A percentile compares a stretch with the other conserved stretches of the same genome.
Conservation (phyloP, 2,329 filamentous ascomycete species). For the Phialocephala subalpina region DNA sequence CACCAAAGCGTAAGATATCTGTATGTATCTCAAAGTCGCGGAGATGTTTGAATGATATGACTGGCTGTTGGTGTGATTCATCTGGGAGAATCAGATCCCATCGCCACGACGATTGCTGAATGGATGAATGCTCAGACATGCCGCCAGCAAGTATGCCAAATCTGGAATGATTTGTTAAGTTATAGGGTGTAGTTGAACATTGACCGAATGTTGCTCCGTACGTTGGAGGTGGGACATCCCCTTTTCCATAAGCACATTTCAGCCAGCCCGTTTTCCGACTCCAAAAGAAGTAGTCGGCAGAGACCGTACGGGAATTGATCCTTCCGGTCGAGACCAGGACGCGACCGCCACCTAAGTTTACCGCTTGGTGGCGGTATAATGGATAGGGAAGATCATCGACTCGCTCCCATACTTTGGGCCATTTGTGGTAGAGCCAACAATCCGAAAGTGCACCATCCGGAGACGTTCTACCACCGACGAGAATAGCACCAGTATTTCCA, state of each 20-base stretch:
- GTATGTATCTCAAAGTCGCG: not conserved
- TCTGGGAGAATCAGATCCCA: slow-evolving; percentile 57
- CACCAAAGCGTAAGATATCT: slow-evolving; percentile 51
- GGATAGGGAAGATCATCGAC: slow-evolving; percentile 72
- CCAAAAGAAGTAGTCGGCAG: slow-evolving; percentile 40
- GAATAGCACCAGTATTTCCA: slow-evolving; percentile 62
- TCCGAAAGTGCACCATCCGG: slow-evolving; percentile 74
- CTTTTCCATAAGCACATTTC: slow-evolving; percentile 30
- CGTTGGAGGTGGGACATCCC: slow-evolving; percentile 23
- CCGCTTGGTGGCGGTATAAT: slow-evolving; percentile 78
- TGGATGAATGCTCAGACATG: slow-evolving; percentile 67
- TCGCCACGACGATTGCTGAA: slow-evolving; percentile 68
- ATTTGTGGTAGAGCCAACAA: slow-evolving; percentile 76
- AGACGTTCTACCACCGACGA: slow-evolving; percentile 82
- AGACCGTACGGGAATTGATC: slow-evolving; percentile 37
- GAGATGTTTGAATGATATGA: slow-evolving; percentile 42
- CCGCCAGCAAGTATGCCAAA: slow-evolving; percentile 78
- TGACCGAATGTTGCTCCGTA: slow-evolving; percentile 37
- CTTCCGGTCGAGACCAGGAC: slow-evolving; percentile 50
- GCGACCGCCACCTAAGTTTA: slow-evolving; percentile 57
- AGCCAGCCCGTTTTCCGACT: slow-evolving; percentile 41
- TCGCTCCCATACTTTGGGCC: slow-evolving; percentile 64
- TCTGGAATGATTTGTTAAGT: slow-evolving; percentile 40
- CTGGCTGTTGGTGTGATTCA: slow-evolving; percentile 35
- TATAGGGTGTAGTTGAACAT: slow-evolving; percentile 22